Evolutionary conservation across 371 early-diverging fungal species (phyloP).

Genomic region (Coelomomyces lativittatus): DNA sequence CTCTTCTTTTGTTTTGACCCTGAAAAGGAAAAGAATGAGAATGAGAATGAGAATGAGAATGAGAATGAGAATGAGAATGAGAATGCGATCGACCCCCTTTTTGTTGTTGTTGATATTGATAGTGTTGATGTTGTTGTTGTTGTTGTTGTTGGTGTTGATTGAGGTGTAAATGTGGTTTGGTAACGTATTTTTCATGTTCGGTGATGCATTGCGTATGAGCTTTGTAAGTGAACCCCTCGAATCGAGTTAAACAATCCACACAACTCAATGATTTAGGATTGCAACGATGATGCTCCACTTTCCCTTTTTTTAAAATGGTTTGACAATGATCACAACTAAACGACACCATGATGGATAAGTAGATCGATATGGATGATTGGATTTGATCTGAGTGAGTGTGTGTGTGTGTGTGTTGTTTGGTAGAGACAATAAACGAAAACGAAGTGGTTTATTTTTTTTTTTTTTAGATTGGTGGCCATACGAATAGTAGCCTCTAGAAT

Average conservation of each 20-base stretch:
- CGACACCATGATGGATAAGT: neutral
- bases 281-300: constrained; percentile 5
- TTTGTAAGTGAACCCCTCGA: constrained; percentile 2
- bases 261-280: constrained; percentile 1
- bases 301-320: constrained; percentile 3
- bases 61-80: too few species aligned
- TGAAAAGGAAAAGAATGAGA: too few species aligned
- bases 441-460: neutral
- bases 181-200: constrained; percentile 5
- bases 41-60: too few species aligned
- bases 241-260: constrained; percentile 3
- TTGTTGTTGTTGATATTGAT: too few species aligned
- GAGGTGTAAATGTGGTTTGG: constrained; percentile 1
- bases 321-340: constrained; percentile 4
- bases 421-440: neutral
- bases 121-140: neutral
- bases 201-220: constrained; percentile 5
- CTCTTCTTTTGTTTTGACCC: too few species aligned
- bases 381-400: neutral
- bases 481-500: neutral
- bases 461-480: neutral
- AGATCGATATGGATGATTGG: neutral
- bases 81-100: too few species aligned
- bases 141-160: neutral
- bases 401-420: neutral